Conservation (phyloP, 164 flowering plant genomes). For the Sedum album region DNA sequence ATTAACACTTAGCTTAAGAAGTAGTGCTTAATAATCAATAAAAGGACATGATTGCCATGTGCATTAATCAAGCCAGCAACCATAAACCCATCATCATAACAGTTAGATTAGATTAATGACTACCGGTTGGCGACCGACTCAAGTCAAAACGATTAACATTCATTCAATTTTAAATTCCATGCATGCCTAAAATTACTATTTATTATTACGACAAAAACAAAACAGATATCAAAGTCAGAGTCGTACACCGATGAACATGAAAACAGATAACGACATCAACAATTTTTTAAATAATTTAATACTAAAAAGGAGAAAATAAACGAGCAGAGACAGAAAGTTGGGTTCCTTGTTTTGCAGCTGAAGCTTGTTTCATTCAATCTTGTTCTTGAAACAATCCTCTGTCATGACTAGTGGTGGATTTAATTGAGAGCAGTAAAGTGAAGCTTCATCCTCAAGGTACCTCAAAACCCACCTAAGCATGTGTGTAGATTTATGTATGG, state of each 20-base stretch:
- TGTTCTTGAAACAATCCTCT: not conserved
- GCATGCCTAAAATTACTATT: not conserved
- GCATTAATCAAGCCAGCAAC: not conserved
- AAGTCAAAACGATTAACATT: not conserved
- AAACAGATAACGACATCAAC: not conserved
- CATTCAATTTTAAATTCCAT: not conserved
- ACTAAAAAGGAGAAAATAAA: not conserved
- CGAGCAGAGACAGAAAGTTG: not conserved
- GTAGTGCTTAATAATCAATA: not conserved
- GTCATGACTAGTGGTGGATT: not conserved
- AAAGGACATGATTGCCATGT: not conserved
- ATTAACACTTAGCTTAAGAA: too few relatives aligned
- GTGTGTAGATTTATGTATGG: not conserved
- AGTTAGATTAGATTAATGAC: not conserved
- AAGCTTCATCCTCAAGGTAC: conserved; percentile 3
- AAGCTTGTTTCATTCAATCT: not conserved
- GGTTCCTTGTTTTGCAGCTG: not conserved
- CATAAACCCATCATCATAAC: not conserved
- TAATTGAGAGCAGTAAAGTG: not conserved
- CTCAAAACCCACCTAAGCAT: not conserved
- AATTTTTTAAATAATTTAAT: not conserved
- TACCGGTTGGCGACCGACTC: not conserved
- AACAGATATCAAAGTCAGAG: conserved; percentile 1
- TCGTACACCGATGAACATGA: conserved; percentile 1
- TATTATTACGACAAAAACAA: not conserved